Evolutionary conservation across 306 rosid genomes (phyloP).

Genomic region (Hylodesmum podocarpum): DNA sequence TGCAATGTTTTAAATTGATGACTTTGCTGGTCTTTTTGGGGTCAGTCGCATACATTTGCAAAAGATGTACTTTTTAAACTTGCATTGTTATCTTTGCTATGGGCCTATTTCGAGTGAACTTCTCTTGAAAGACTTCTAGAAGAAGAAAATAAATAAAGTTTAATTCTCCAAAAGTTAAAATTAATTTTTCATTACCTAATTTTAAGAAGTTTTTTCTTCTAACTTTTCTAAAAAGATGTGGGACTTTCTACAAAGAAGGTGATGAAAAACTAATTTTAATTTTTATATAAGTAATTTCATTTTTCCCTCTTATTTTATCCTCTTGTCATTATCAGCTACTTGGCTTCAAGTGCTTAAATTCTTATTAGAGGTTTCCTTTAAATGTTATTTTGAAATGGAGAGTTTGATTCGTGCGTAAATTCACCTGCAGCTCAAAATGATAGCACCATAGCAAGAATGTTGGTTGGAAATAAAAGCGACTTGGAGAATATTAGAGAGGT

Average conservation of each 20-base stretch:
- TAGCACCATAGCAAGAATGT: conserved; percentile 67
- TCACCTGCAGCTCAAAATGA: conserved; percentile 79
- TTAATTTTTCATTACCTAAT: no score
- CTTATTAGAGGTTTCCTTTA: neutral
- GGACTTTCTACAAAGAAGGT: no score
- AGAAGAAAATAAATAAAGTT: no score
- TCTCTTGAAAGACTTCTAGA: no score
- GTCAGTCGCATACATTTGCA: neutral
- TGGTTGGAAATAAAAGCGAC: conserved; percentile 94
- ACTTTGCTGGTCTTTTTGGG: neutral
- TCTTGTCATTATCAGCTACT: neutral
- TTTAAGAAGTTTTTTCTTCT: no score
- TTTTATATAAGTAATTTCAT: no score
- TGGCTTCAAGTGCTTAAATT: neutral
- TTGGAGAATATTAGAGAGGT: conserved; percentile 88
- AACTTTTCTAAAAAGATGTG: no score
- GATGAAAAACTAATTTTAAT: no score
- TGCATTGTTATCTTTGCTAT: neutral
- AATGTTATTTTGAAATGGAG: neutral
- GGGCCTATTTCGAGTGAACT: no score
- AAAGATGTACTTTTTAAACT: neutral
- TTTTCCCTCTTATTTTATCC: no score
- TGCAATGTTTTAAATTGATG: no score
- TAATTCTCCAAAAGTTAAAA: no score
- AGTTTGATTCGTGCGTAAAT: conserved; percentile 21